Base-by-base conservation (phyloP, 148 eudicot genomes). In the Simmondsia chinensis region DNA sequence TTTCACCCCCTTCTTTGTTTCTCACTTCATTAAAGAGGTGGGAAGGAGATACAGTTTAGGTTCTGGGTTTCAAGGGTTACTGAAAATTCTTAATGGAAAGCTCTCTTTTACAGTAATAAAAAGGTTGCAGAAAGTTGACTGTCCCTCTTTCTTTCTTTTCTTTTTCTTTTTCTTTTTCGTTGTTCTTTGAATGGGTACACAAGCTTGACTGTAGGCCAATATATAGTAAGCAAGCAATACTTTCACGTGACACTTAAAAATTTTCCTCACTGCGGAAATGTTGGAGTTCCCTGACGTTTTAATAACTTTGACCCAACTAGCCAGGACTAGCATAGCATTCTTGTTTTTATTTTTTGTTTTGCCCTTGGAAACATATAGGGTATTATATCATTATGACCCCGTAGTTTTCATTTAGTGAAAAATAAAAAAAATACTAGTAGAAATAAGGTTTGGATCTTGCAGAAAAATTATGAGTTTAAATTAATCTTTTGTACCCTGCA, bases 221-320 rank as follows among this genome's bases (percentile, higher is more conserved):
- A 49, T 52, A 26, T 39, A 32, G 53, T n/a, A n/a, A n/a, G 40
- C 41, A 30, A 48, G 33, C 38, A 54, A 13, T 42, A 52, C 54
- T 56, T 57, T 47, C 73, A 62, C 63, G 73, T 68, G 73, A 62
- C 30, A 36, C 45, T 41, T 40, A 48, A 56, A 37, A 46, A 4
- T 48, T 64, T 50, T 54, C 33, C 49, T 41, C 24, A 2, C 13
- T 57, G 30, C 23, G 43, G 30, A 12, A 34, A 43, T 43, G 43
- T 44, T 44, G 16, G 20, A 39, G 12, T 25, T n/a, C n/a, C n/a
- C n/a, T n/a, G n/a, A n/a, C n/a, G n/a, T n/a, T n/a, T n/a, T n/a
- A n/a, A n/a, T n/a, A n/a, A n/a, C n/a, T n/a, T n/a, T n/a, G n/a
- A n/a, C n/a, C n/a, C n/a, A n/a, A n/a, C n/a, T n/a, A n/a, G n/a